Evolutionary conservation across 768 basidiomycete genomes (phyloP), one percentile per base, ranked within the genome.

Genomic region (Pisolithus orientalis): DNA sequence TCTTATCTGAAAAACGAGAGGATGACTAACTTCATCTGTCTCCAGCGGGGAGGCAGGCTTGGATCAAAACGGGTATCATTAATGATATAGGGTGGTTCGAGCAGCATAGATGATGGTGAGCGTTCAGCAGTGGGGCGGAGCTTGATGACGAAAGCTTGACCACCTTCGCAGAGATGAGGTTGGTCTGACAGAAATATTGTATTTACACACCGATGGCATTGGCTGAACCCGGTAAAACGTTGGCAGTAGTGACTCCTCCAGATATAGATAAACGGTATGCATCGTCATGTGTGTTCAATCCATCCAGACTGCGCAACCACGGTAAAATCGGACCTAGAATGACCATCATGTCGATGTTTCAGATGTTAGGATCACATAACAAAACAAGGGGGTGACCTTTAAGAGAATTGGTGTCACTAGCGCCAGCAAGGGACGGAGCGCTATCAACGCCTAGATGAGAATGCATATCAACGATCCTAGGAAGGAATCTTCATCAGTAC

Each of bases 101-200:
- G 72, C 4, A 89, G 73, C 71, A 84, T 79, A 0, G 84, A 79
- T 14, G 78, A 78, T 0, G 84, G 76, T 0, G 85, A 84, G n/a
- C 82, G 76, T 61, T 87, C 87, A 0, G 69, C 58, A 0, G 88
- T 91, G n/a, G 75, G 72, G 25, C 90, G 76, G 4, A 87, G 64
- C 63, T 92, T 92, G 62, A 91, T 87, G 3, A 82, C 71, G 62
- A 87, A 90, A 0, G 86, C 85, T 59, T 89, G 87, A 17, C 89
- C 89, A 42, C 86, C 87, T 84, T 44, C 32, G 37, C 34, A 6
- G 3, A 17, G 8, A 16, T 29, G 8, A 52, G 27, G 1, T 28
- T 16, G 27, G 17, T 53, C 32, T 24, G 8, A 44, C n/a, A 13
- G 2, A 37, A 4, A 8, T 25, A 17, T 16, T 16, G 44, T 24